phyloP scores from a whole-genome alignment of 1,139 yeast species.

The Saccharomyces pastorianus region DNA sequence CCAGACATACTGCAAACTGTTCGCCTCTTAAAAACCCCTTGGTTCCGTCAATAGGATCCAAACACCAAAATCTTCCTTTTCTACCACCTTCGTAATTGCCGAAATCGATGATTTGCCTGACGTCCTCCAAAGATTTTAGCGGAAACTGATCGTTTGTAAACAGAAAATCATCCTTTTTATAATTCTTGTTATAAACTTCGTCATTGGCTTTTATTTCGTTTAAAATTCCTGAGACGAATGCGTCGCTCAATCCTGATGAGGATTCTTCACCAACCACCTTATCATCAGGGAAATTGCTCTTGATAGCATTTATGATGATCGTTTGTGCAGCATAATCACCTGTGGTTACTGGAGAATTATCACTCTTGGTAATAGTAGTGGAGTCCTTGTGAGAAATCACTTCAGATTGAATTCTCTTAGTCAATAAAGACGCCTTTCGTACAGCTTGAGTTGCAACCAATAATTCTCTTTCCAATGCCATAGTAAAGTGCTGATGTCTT shows the following conservation, averaged over 20 bases:
- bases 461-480: slow-evolving; percentile 47
- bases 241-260: slow-evolving; percentile 51
- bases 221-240: slow-evolving; percentile 44
- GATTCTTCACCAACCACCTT: slow-evolving; percentile 93
- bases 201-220: slow-evolving; percentile 42
- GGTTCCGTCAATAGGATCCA: slow-evolving; percentile 98
- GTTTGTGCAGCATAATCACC: slow-evolving; percentile 98
- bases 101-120: slow-evolving; percentile 61
- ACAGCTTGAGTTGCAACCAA: slow-evolving; percentile 83
- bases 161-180: slow-evolving; percentile 18
- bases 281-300: slow-evolving; percentile 71
- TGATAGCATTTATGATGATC: slow-evolving; percentile 74
- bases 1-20: slow-evolving; percentile 93
- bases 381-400: slow-evolving; percentile 51
- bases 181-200: slow-evolving; percentile 9
- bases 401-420: slow-evolving; percentile 62
- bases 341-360: slow-evolving; percentile 89
- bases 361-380: slow-evolving; percentile 70
- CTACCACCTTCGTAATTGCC: slow-evolving; percentile 75
- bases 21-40: slow-evolving; percentile 94
- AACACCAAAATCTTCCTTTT: slow-evolving; percentile 85
- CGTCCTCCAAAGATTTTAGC: slow-evolving; percentile 36
- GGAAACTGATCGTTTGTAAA: slow-evolving; percentile 34
- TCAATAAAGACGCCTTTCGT: slow-evolving; percentile 71
- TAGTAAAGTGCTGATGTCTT: slow-evolving; percentile 2